Base-by-base conservation (phyloP, 1,284 basidiomycete species). In the Agaricales sp. region DNA sequence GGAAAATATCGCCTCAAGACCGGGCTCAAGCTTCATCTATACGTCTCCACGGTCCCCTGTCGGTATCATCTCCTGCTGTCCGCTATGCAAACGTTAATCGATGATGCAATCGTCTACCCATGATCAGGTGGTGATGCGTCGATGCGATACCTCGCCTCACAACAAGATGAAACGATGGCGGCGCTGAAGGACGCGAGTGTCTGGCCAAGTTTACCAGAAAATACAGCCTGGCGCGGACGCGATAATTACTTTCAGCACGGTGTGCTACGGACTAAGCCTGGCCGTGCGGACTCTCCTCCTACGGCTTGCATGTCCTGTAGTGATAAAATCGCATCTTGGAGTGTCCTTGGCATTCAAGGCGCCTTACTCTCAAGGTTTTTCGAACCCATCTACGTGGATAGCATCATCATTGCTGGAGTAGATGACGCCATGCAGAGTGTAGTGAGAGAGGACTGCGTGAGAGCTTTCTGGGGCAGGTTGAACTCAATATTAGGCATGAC, bases 11-110 rank as follows among this genome's bases (percentile, higher is more conserved):
- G 57, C 19, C 63, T 94, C 24, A 67, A 59, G 46, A 59, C 70
- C 0, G 74, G 65, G 1, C 75, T 85, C 0, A 54, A 67, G 43
- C 55, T 92, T 43, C 70, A 73, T 56, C 70, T 96, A 60, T 97
- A 96, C 57, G 74, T 94, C 49, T 96, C 92, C 1, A 88, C 90
- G 2, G 70, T 92, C n/a, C 93, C 93, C 22, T 90, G 93, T 95
- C 61, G 64, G 74, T 50, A 44, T 45, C 50, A 46, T 48, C 46
- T 41, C 49, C 38, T 53, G 50, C 48, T 47, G 45, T 51, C n/a
- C n/a, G 45, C 51, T 45, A 30, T 39, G 26, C 50, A 48, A 41
- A 46, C 53, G 38, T 46, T 35, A 47, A 43, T 48, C 43, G 21
- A 51, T 45, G 43, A 46, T 48, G 30, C 11, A 37, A 11, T 37